Evolutionary conservation across 768 basidiomycete genomes (phyloP).

Genomic region (Lenzites betulinus): DNA sequence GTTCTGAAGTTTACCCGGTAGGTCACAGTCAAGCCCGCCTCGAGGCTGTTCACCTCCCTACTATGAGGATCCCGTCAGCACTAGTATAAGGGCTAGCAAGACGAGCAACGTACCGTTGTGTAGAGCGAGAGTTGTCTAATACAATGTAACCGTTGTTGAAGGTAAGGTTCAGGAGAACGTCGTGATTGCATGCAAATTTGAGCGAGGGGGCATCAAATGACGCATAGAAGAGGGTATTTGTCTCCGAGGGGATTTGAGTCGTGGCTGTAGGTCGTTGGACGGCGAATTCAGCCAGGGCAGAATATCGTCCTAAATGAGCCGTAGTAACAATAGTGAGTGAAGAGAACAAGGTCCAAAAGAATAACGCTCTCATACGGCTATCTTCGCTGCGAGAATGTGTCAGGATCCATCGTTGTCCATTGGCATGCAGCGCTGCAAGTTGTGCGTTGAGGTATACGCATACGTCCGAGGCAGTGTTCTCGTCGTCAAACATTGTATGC

Average conservation of each 20-base stretch:
- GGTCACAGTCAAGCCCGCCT: conserved; percentile 1
- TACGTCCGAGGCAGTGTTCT: conserved; percentile 27
- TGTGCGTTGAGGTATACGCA: conserved; percentile 30
- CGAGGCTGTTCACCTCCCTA: background rate
- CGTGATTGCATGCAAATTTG: conserved; percentile 37
- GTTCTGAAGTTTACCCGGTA: conserved; percentile 30
- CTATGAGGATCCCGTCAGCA: background rate
- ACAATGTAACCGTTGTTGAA: conserved; percentile 29
- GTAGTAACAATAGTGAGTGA: no score
- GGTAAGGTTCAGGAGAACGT: conserved; percentile 31
- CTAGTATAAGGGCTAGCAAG: background rate
- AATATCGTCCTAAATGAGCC: conserved; percentile 25
- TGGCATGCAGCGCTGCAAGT: conserved; percentile 26
- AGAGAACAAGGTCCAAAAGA: no score
- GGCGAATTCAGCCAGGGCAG: conserved; percentile 23
- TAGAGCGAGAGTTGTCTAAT: conserved; percentile 18
- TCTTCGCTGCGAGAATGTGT: conserved; percentile 23
- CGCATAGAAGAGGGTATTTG: conserved; percentile 14
- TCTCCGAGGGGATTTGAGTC: conserved; percentile 7
- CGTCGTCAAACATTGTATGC: conserved; percentile 27
- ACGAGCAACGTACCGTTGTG: background rate
- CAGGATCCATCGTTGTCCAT: conserved; percentile 21
- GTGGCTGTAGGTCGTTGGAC: conserved; percentile 12
- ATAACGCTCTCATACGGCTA: conserved; percentile 16
- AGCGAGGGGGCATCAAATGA: conserved; percentile 30